A percentile compares a stretch with the other conserved stretches of the same genome.
phyloP scores from a whole-genome alignment of 495 filamentous ascomycete species.

The Neurospora sp. region DNA sequence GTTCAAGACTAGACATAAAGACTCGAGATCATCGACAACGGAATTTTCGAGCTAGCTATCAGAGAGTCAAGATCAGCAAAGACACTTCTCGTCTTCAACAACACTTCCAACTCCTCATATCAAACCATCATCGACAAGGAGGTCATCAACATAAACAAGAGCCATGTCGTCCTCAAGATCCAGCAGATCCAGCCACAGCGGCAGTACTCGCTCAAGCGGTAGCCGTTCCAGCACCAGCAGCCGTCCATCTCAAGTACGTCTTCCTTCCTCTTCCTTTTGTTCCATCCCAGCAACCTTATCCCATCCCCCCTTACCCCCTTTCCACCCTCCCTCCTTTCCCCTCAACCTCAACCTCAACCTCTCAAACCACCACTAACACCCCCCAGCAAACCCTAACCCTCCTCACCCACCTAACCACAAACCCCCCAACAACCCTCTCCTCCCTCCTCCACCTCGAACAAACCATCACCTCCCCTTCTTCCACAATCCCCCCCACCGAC shows the following conservation, averaged over 20 bases:
- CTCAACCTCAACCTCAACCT: background rate
- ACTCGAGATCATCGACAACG: background rate
- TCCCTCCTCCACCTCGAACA: conserved; percentile 68
- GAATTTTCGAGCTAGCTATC: no score
- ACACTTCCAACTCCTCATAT: background rate
- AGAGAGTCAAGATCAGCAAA: background rate
- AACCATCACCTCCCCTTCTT: conserved; percentile 50
- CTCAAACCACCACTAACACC: no score
- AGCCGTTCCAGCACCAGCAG: background rate
- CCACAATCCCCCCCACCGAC: conserved; percentile 54
- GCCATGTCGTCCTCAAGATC: conserved; percentile 4
- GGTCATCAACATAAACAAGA: background rate
- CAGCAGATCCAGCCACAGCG: background rate
- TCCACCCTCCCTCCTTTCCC: no score
- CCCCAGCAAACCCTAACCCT: conserved; percentile 43
- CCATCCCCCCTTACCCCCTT: no score
- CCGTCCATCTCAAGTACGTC: background rate
- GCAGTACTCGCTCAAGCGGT: background rate
- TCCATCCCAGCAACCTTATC: no score
- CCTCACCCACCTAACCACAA: conserved; percentile 44
- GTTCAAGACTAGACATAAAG: background rate
- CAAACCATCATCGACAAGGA: background rate
- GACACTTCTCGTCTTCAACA: background rate
- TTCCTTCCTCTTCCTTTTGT: background rate
- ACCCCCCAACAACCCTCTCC: conserved; percentile 50